Percentiles rank a stretch among this genome's conserved stretches.
phyloP scores from a whole-genome alignment of 1,284 basidiomycete genomes.

The Pseudozyma sp. region DNA sequence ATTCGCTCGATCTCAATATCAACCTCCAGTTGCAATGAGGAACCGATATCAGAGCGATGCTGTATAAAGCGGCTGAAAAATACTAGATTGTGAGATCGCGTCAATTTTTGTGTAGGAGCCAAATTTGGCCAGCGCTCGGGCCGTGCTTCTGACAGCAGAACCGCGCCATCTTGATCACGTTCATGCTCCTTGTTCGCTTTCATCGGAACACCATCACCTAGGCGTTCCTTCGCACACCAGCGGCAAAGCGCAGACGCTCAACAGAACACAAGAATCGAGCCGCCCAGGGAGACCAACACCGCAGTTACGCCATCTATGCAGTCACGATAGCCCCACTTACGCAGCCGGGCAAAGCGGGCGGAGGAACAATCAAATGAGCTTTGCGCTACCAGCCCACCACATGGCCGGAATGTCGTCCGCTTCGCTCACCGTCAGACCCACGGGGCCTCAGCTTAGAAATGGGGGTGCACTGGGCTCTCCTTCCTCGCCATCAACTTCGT shows the following conservation, averaged over 20 bases:
- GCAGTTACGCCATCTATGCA: conserved; percentile 3
- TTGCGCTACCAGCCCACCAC: conserved; percentile 26
- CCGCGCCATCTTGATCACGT: not conserved
- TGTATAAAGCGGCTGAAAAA: not conserved
- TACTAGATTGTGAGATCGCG: not conserved
- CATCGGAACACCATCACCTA: too few species aligned
- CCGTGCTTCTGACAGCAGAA: not conserved
- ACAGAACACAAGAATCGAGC: too few species aligned
- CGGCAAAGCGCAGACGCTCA: too few species aligned
- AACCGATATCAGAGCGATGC: not conserved
- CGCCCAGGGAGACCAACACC: too few species aligned
- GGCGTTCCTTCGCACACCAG: too few species aligned
- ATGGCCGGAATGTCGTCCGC: conserved; percentile 9
- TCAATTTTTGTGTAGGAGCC: not conserved
- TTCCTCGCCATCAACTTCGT: conserved; percentile 24
- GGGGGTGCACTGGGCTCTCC: conserved; percentile 6
- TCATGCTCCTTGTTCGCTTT: too few species aligned
- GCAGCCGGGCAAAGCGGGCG: not conserved
- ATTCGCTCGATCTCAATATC: too few species aligned
- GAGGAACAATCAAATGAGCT: conserved; percentile 22
- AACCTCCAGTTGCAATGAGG: too few species aligned
- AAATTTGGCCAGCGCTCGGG: not conserved
- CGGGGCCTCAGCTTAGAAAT: conserved; percentile 17
- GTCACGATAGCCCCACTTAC: not conserved
- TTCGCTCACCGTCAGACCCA: conserved; percentile 5